Conservation (phyloP, 2,329 filamentous ascomycete species). For the Tolypocladium ophioglossoides region DNA sequence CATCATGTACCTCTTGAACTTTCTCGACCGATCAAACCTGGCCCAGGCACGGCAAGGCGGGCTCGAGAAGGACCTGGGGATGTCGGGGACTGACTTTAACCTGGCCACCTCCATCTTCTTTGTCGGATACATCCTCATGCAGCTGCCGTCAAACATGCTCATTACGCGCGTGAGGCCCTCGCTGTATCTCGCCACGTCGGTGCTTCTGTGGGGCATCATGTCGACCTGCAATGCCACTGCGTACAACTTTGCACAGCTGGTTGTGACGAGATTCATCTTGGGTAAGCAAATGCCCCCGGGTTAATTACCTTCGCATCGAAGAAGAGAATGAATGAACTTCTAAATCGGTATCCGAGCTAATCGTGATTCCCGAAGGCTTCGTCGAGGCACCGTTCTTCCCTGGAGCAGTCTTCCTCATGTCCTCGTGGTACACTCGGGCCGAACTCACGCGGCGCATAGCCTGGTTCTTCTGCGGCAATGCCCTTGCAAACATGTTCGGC, state of each 20-base stretch:
- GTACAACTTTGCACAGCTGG: conserved; percentile 28
- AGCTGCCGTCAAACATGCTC: conserved; percentile 49
- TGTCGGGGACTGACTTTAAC: too few species aligned
- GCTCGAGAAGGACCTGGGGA: conserved; percentile 24
- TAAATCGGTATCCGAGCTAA: background rate
- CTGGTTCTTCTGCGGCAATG: conserved; percentile 46
- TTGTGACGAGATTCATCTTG: conserved; percentile 37
- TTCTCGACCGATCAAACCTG: conserved; percentile 41
- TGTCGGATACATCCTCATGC: conserved; percentile 50
- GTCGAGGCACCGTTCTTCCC: conserved; percentile 42
- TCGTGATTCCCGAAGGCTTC: conserved; percentile 9
- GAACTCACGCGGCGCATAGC: conserved; percentile 49
- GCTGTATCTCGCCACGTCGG: conserved; percentile 40
- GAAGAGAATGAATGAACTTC: too few species aligned
- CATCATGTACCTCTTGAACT: conserved; percentile 47
- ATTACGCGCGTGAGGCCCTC: conserved; percentile 43
- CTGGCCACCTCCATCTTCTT: conserved; percentile 31
- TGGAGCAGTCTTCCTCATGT: conserved; percentile 35
- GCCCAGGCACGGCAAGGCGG: conserved; percentile 43
- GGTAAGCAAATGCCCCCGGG: conserved; percentile 7
- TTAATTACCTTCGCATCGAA: too few species aligned
- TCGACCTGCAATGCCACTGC: conserved; percentile 36
- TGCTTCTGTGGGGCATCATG: conserved; percentile 23
- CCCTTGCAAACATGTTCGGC: conserved; percentile 39
- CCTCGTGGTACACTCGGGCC: conserved; percentile 31